Evolutionary conservation across 2,329 filamentous ascomycete species (phyloP).

Genomic region (Colletotrichum sidae): DNA sequence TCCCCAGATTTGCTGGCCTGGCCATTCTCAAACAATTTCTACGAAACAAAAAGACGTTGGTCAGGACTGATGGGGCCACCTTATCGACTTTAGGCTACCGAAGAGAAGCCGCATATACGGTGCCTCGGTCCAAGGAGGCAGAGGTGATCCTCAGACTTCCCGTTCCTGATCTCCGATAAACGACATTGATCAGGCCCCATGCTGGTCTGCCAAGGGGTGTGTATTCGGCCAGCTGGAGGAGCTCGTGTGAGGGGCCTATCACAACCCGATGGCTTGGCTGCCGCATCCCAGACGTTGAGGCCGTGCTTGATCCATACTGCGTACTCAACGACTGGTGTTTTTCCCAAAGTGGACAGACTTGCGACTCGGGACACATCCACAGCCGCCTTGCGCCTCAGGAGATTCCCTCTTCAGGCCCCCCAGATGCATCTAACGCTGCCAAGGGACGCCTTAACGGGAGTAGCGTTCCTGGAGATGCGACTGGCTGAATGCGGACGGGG

Average conservation of each 20-base stretch:
- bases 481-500: slow-evolving; percentile 8
- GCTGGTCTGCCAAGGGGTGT: slow-evolving; percentile 1
- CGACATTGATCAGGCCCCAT: slow-evolving; percentile 17
- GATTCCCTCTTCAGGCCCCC: slow-evolving; percentile 8
- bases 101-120: slow-evolving; percentile 7
- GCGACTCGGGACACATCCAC: slow-evolving; percentile 23
- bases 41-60: slow-evolving; percentile 14
- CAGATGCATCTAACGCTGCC: slow-evolving; percentile 23
- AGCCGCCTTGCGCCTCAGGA: slow-evolving; percentile 19
- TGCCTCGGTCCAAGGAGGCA: slow-evolving; percentile 7
- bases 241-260: background rate
- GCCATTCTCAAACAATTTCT: slow-evolving; percentile 4
- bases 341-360: slow-evolving; percentile 37
- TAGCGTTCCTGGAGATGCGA: slow-evolving; percentile 21
- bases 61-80: slow-evolving; percentile 4
- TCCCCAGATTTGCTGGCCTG: slow-evolving; percentile 12
- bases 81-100: slow-evolving; percentile 23
- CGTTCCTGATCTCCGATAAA: slow-evolving; percentile 27
- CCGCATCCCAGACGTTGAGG: slow-evolving; percentile 18
- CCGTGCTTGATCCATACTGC: slow-evolving; percentile 27
- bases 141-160: slow-evolving; percentile 1
- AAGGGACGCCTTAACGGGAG: slow-evolving; percentile 7
- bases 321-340: slow-evolving; percentile 13
- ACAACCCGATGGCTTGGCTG: slow-evolving; percentile 27
- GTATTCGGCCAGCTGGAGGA: background rate